Conservation (phyloP, 257 asterid species). For the Solanum piurae region DNA sequence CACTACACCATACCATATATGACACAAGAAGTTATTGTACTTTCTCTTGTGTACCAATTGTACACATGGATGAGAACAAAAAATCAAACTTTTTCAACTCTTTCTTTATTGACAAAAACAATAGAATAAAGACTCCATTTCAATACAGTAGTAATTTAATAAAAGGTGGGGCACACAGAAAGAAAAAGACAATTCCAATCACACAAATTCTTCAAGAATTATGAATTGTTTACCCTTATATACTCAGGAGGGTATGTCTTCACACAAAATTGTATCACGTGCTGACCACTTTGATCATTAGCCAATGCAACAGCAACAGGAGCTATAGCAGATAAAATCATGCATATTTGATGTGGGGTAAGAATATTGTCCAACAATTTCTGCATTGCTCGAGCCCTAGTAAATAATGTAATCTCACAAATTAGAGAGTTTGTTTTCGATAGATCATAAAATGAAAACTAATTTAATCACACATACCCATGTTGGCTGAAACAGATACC, state of each 20-base stretch:
- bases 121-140: background rate
- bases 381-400: conserved; percentile 47
- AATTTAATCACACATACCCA: conserved; percentile 38
- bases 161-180: background rate
- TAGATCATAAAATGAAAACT: background rate
- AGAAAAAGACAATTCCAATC: background rate
- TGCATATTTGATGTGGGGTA: conserved; percentile 39
- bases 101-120: background rate
- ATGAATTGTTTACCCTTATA: conserved; percentile 34
- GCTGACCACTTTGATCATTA: conserved; percentile 59
- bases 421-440: background rate
- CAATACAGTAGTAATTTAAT: background rate
- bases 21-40: background rate
- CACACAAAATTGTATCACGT: conserved; percentile 42
- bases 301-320: conserved; percentile 41
- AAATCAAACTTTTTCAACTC: background rate
- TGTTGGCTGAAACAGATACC: conserved; percentile 30
- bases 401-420: background rate
- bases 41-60: background rate
- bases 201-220: background rate
- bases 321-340: conserved; percentile 26
- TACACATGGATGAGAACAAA: background rate
- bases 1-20: background rate
- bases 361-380: conserved; percentile 46
- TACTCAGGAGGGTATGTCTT: conserved; percentile 39